Evolutionary conservation across 2,329 filamentous ascomycete genomes (phyloP).

Genomic region (Aureobasidium pullulans): DNA sequence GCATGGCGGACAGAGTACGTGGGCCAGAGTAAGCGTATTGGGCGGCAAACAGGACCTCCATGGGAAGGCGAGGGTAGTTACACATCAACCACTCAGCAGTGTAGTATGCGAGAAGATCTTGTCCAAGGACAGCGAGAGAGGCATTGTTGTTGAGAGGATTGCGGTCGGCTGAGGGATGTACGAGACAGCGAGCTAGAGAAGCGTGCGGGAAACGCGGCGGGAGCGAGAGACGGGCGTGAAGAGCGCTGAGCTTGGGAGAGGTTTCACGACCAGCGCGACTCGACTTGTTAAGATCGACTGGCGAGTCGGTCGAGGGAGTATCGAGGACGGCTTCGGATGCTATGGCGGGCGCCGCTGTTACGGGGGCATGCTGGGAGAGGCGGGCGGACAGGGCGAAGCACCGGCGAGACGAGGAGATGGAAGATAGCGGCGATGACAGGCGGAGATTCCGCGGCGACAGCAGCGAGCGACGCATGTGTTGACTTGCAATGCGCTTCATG

Average conservation of each 20-base stretch:
- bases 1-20: conserved; percentile 64
- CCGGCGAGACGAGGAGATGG: not conserved
- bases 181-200: conserved; percentile 76
- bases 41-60: conserved; percentile 77
- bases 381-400: conserved; percentile 1
- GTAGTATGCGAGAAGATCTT: conserved; percentile 80
- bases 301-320: not conserved
- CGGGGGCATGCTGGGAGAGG: conserved; percentile 2
- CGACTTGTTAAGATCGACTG: not conserved
- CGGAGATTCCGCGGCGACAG: not conserved
- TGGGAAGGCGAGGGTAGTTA: conserved; percentile 84
- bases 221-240: conserved; percentile 82
- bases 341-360: not conserved
- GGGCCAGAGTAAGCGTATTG: conserved; percentile 78
- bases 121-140: conserved; percentile 72
- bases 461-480: conserved; percentile 4
- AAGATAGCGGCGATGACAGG: not conserved
- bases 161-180: conserved; percentile 77
- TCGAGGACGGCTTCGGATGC: not conserved
- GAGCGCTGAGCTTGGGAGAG: conserved; percentile 85
- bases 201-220: conserved; percentile 74
- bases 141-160: conserved; percentile 81
- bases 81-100: conserved; percentile 80
- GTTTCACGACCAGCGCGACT: conserved; percentile 25
- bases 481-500: conserved; percentile 4